Conservation (phyloP, 306 rosid genomes). For the Quercus parvula region DNA sequence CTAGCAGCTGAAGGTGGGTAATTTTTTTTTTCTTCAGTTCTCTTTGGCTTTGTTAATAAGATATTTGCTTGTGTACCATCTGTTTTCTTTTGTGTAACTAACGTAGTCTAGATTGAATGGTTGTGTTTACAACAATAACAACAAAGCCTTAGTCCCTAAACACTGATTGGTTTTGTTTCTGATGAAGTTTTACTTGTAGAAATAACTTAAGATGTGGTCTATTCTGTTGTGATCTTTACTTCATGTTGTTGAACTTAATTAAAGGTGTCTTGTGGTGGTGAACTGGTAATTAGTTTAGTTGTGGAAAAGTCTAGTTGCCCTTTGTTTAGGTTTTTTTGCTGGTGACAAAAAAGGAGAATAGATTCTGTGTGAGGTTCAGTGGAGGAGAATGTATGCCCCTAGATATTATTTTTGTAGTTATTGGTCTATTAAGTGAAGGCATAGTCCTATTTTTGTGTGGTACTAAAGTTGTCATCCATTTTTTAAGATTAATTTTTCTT, state of each 20-base stretch:
- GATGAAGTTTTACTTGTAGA: neutral
- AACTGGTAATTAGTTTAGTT: neutral
- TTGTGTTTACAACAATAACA: too few relatives aligned
- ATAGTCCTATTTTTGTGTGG: neutral
- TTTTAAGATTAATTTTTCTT: neutral
- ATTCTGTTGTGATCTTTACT: neutral
- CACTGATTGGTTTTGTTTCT: neutral
- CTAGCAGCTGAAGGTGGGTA: constrained; percentile 92
- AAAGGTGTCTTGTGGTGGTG: neutral
- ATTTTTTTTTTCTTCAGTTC: constrained; percentile 10
- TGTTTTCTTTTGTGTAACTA: constrained; percentile 1
- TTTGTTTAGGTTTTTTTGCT: neutral
- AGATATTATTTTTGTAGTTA: neutral
- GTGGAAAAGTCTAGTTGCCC: neutral
- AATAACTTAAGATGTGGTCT: neutral
- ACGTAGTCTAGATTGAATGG: neutral
- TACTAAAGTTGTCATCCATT: neutral
- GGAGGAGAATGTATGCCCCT: neutral
- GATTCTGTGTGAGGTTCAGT: neutral
- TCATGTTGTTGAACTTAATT: neutral
- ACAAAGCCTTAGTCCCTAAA: neutral
- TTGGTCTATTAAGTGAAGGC: neutral
- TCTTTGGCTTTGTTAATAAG: constrained; percentile 9
- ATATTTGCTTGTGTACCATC: neutral
- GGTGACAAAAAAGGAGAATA: neutral